A percentile compares a stretch with the other conserved stretches of the same genome.
phyloP scores from a whole-genome alignment of 768 basidiomycete species.

The Agrocybe praecox region DNA sequence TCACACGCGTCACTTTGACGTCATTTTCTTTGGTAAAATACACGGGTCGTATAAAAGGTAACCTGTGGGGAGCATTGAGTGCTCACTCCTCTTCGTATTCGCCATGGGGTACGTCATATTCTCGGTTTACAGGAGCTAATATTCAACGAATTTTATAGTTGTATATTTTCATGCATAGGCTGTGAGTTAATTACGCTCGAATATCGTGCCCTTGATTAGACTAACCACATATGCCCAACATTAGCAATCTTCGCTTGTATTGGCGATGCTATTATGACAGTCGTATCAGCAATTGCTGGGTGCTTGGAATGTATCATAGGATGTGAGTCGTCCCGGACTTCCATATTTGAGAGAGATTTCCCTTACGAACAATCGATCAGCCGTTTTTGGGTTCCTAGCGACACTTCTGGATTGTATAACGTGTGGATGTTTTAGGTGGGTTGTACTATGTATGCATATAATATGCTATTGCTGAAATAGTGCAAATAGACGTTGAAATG shows the following conservation, averaged over 20 bases:
- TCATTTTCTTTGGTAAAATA: too few relatives aligned
- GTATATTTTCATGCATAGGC: slow-evolving; percentile 33
- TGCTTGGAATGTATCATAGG: slow-evolving; percentile 50
- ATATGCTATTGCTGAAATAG: not conserved
- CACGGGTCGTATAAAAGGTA: not conserved
- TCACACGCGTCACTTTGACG: too few relatives aligned
- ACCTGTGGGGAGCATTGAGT: not conserved
- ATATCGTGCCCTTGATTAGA: not conserved
- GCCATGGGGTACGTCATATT: slow-evolving; percentile 12
- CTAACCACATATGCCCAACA: not conserved
- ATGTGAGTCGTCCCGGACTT: slow-evolving; percentile 33
- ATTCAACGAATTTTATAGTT: not conserved
- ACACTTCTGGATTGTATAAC: slow-evolving; percentile 46
- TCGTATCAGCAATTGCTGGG: slow-evolving; percentile 39
- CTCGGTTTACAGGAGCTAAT: not conserved
- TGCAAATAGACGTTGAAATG: slow-evolving; percentile 18
- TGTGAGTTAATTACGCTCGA: slow-evolving; percentile 13
- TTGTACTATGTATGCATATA: not conserved
- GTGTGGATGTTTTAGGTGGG: slow-evolving; percentile 46
- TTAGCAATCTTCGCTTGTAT: slow-evolving; percentile 45
- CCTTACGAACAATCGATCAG: slow-evolving; percentile 19
- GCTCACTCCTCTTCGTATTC: too few relatives aligned
- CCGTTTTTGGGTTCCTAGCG: slow-evolving; percentile 41
- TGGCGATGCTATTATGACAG: slow-evolving; percentile 40
- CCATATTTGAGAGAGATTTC: too few relatives aligned